Evolutionary conservation across 1,284 basidiomycete species (phyloP), one percentile per base, ranked within the genome.

Genomic region (Microbotryum silenes-acaulis): DNA sequence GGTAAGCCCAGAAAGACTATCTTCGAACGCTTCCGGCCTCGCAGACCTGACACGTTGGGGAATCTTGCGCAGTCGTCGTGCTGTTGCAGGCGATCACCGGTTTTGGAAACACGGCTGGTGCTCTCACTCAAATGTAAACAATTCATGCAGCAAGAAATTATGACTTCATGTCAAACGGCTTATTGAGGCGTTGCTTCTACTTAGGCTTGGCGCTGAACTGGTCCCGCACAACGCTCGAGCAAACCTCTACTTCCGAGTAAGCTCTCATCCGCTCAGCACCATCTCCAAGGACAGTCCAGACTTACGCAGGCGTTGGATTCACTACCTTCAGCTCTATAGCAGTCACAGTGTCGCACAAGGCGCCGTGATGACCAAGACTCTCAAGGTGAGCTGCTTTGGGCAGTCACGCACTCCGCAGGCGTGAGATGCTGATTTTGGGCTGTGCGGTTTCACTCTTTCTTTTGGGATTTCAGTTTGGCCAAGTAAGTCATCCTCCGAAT

Each of bases 331-430:
- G 60, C 64, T 81, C 63, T 63, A 81, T 68, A 80, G 81, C 8
- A 79, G 80, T 70, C 83, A 82, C 68, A 83, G 84, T 71, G 81
- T 82, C 54, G 83, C 82, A 64, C 79, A 82, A 71, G 81, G 82
- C 21, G 72, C 84, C 12, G 80, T 77, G 65, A 78, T 83, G 81
- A 63, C 82, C 73, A 74, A 82, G 78, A 80, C 77, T 55, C 51
- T 57, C 27, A 55, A 62, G 52, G 50, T 72, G 56, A 66, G 70
- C 55, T 33, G 42, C 21, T 68, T 66, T 64, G 31, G 29, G 31
- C 31, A 31, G 9, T 10, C 8, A 10, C 31, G 9, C 31, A 31
- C 31, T 10, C 31, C 8, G 31, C 31, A 31, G 0, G 9, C 8
- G 9, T 31, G 31, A 10, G 31, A 31, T 31, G 31, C 31, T 31